A percentile compares a stretch with the other conserved stretches of the same genome.
These are phyloP conservation scores for Musa itinerans DNA, from an alignment of 176 grass and related monocot species.

Conservation along the genomic window DNA sequence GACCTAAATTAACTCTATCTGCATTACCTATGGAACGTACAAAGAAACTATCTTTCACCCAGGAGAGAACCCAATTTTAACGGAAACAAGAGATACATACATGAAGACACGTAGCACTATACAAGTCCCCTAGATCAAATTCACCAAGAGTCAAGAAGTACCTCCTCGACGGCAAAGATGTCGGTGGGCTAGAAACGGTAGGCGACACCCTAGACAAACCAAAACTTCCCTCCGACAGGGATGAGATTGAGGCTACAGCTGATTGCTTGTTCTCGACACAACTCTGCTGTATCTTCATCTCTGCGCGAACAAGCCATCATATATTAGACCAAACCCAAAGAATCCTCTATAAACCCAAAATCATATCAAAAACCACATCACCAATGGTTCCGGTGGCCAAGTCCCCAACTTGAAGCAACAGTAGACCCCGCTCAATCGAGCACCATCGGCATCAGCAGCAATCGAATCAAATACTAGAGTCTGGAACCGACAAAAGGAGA, in stretches of 20 bases:
- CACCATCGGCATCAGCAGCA: neutral
- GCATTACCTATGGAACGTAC: neutral
- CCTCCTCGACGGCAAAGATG: slow-evolving; percentile 56
- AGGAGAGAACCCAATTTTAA: too few species aligned
- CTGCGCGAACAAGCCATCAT: neutral
- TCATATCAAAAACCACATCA: neutral
- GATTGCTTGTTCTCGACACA: slow-evolving; percentile 1
- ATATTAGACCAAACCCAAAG: neutral
- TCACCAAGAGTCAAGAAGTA: slow-evolving; percentile 24
- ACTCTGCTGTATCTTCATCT: neutral
- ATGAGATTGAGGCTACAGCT: slow-evolving; percentile 31
- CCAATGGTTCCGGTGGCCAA: neutral
- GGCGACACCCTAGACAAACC: slow-evolving; percentile 49
- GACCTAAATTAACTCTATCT: neutral
- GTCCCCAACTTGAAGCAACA: neutral
- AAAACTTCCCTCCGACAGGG: slow-evolving; percentile 52
- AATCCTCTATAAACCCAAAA: neutral
- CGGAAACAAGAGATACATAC: too few species aligned
- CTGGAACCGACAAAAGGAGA: neutral
- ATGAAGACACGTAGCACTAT: neutral
- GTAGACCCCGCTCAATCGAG: neutral
- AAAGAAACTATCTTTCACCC: neutral
- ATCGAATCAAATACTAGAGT: neutral
- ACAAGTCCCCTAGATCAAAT: neutral
- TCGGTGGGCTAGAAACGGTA: slow-evolving; percentile 57